Evolutionary conservation across 208 protist species (phyloP), one percentile per base, ranked within the genome.

Genomic region (Crithidia sp.): DNA sequence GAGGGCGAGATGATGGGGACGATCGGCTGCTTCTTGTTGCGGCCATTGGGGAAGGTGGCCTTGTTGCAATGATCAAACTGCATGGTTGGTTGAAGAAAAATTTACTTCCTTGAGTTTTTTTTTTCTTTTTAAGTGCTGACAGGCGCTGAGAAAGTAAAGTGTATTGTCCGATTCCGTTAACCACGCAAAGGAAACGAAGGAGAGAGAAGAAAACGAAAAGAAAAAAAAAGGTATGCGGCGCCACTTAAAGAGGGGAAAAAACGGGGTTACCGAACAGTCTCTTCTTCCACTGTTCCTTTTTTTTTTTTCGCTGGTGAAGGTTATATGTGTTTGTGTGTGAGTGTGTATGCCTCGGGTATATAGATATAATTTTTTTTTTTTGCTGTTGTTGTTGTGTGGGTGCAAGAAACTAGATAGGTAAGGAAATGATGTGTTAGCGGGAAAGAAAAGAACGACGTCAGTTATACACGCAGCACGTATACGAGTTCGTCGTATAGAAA

Each of bases 1-100:
- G 96, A 98, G 4, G 96, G 96, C 2, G 89, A 87, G 52, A 98
- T 95, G 69, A 92, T 91, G 54, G 87, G 79, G 39, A 64, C 85
- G 60, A 70, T 69, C 19, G 45, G 56, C 70, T 66, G 52, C n/a
- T 58, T 41, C 50, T 68, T 77, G 66, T 86, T 74, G 41, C 66
- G 66, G 13, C 82, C 79, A 75, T 82, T 85, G n/a, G 88, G 78
- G 71, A 77, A 91, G 59, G 83, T 90, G 12, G 17, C 63, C 52
- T 81, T 82, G 52, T 91, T 74, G 47, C 61, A 36, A 49, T 81
- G 76, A 50, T 81, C 52, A 39, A 81, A 81, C 67, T 58, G 28
- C 28, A 28, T 28, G 28, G 28, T 28, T 28, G 28, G 1, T 28
- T 28, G 28, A 1, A 28, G 28, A 28, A 28, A 28, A 28, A 28